Evolutionary conservation across 495 filamentous ascomycete species (phyloP).

Genomic region (Acidomyces sp.): DNA sequence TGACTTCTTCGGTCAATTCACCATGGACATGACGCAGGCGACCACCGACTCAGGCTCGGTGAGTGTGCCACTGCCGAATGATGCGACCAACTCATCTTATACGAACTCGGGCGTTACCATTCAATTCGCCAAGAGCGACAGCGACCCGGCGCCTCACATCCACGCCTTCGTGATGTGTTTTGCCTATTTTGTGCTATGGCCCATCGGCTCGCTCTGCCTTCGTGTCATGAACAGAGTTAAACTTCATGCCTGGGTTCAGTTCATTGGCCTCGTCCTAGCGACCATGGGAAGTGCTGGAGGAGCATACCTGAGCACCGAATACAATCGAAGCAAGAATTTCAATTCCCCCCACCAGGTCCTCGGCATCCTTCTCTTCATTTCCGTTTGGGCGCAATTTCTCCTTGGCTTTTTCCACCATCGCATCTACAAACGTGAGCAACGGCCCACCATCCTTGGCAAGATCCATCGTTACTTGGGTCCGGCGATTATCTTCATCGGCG

Average conservation of each 20-base stretch:
- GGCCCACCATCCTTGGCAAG: conserved; percentile 33
- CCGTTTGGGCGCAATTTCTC: conserved; percentile 36
- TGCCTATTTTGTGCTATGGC: conserved; percentile 40
- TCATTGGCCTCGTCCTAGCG: conserved; percentile 31
- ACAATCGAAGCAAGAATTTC: conserved; percentile 42
- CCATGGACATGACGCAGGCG: conserved; percentile 39
- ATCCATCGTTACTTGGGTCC: conserved; percentile 39
- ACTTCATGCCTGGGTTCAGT: conserved; percentile 39
- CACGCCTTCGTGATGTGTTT: conserved; percentile 43
- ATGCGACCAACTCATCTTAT: neutral
- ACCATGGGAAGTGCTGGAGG: conserved; percentile 39
- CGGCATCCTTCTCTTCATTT: conserved; percentile 39
- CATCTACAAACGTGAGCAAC: conserved; percentile 33
- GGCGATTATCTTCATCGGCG: conserved; percentile 35
- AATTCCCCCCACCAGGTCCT: conserved; percentile 46
- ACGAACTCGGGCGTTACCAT: conserved; percentile 1
- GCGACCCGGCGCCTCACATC: conserved; percentile 29
- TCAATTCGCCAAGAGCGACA: conserved; percentile 7
- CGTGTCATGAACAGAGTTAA: conserved; percentile 34
- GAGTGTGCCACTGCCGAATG: conserved; percentile 9
- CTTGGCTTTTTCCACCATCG: conserved; percentile 38
- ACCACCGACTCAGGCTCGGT: conserved; percentile 22
- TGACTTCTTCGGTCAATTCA: conserved; percentile 40
- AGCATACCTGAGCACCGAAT: conserved; percentile 35
- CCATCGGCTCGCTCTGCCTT: conserved; percentile 40